Conservation (phyloP, 192 early-diverging fungal species). For the Gonapodya prolifera region DNA sequence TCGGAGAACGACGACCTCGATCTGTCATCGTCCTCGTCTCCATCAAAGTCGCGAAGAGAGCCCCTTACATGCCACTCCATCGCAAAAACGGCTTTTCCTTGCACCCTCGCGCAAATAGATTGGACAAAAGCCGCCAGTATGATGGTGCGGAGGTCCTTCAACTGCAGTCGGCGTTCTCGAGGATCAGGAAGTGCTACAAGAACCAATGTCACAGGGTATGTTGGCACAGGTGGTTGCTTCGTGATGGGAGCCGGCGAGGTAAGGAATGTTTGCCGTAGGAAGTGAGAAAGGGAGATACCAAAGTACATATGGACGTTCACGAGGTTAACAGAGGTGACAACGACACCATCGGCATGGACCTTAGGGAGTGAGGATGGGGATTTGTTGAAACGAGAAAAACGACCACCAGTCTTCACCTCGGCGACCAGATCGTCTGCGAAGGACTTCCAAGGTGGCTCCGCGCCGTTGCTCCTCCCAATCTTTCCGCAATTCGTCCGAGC, state of each 20-base stretch:
- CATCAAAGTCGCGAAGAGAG: not conserved
- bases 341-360: not conserved
- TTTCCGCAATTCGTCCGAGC: too few relatives aligned
- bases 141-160: not conserved
- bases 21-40: not conserved
- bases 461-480: not conserved
- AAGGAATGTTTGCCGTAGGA: not conserved
- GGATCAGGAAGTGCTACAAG: not conserved
- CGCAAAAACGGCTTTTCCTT: not conserved
- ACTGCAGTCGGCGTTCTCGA: not conserved
- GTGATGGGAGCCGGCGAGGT: not conserved
- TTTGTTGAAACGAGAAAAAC: not conserved
- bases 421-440: not conserved
- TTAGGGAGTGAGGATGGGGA: not conserved
- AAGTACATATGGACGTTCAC: not conserved
- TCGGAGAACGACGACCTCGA: not conserved
- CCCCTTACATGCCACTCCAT: not conserved
- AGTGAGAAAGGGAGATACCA: not conserved
- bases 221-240: not conserved
- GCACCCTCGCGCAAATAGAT: not conserved
- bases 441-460: not conserved
- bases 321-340: not conserved
- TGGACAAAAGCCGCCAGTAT: not conserved
- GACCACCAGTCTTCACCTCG: not conserved
- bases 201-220: not conserved